These are phyloP conservation scores for Davidsoniella virescens DNA, from an alignment of 2,329 filamentous ascomycete species.

Conservation along the genomic window DNA sequence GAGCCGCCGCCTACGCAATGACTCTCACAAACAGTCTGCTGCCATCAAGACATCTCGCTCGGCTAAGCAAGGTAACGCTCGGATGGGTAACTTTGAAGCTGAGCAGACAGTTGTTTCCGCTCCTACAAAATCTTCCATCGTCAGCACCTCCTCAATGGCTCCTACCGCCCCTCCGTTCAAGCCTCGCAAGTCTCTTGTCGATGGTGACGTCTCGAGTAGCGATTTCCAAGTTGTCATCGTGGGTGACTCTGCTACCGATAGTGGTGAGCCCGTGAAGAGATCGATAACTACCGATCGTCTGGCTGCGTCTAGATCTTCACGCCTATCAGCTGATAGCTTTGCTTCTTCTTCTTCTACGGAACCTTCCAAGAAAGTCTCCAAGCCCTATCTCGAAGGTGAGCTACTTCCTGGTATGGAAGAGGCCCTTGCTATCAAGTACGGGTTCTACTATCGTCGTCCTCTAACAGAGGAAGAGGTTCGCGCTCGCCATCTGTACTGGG, in stretches of 20 bases:
- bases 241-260: conserved; percentile 1
- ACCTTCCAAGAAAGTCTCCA: conserved; percentile 8
- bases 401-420: conserved; percentile 29
- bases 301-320: background rate
- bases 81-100: conserved; percentile 6
- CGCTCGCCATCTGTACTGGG: conserved; percentile 45
- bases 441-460: conserved; percentile 39
- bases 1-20: conserved; percentile 9
- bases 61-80: conserved; percentile 2
- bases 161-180: conserved; percentile 9
- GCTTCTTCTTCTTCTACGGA: conserved; percentile 1
- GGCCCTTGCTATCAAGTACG: conserved; percentile 26
- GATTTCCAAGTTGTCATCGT: background rate
- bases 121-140: too few species aligned
- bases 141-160: conserved; percentile 3
- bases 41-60: background rate
- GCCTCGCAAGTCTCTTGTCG: conserved; percentile 6
- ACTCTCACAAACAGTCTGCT: conserved; percentile 5
- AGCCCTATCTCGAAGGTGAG: conserved; percentile 39
- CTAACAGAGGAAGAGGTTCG: conserved; percentile 42
- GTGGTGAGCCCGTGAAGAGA: conserved; percentile 6
- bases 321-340: background rate
- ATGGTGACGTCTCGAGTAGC: background rate
- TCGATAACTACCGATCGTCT: background rate
- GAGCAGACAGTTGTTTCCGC: background rate